Evolutionary conservation across 768 basidiomycete genomes (phyloP).

Genomic region (Chalciporus piperatus): DNA sequence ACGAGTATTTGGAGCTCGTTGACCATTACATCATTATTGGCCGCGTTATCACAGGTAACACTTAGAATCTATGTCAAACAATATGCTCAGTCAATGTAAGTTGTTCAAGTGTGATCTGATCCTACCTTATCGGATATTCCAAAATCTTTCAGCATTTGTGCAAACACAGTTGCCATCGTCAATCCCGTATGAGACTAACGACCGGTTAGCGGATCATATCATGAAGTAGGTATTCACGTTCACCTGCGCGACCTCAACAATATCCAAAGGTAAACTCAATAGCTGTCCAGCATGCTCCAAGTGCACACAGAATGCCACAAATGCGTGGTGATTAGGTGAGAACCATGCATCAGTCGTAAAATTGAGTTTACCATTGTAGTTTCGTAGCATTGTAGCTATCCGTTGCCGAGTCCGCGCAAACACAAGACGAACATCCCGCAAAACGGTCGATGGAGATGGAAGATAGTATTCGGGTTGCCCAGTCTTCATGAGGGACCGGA

Average conservation of each 20-base stretch:
- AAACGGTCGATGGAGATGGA: constrained; percentile 33
- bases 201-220: background rate
- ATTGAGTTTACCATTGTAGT: background rate
- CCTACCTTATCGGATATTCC: too few species aligned
- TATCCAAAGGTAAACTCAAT: background rate
- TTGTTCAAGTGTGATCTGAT: too few species aligned
- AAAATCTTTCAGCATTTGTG: too few species aligned
- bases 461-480: constrained; percentile 25
- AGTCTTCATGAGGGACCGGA: constrained; percentile 19
- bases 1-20: too few species aligned
- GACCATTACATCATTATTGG: too few species aligned
- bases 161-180: background rate
- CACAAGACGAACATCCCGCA: constrained; percentile 28
- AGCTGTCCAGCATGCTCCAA: background rate
- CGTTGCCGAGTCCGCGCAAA: constrained; percentile 23
- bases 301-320: background rate
- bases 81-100: background rate
- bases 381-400: constrained; percentile 25
- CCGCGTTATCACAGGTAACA: too few species aligned
- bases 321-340: background rate
- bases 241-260: background rate
- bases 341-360: background rate
- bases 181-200: background rate
- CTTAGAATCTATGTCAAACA: too few species aligned
- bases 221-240: background rate